These are phyloP conservation scores for Dothideomycetidae sp. DNA, from an alignment of 2,329 filamentous ascomycete genomes.

Conservation along the genomic window DNA sequence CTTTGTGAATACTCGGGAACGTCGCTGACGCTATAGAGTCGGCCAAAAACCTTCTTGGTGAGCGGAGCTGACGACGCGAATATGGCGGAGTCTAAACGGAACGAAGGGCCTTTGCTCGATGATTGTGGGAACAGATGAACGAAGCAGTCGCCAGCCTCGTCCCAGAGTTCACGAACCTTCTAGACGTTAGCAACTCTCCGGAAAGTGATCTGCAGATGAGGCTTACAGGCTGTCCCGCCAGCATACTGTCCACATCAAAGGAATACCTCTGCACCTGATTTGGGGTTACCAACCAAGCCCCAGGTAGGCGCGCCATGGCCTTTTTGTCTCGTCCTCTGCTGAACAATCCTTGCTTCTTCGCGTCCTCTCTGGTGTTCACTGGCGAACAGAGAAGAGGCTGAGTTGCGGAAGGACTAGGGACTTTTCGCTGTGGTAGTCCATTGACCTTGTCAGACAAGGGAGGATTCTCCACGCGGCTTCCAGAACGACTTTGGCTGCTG, in stretches of 20 bases:
- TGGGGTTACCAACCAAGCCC: slow-evolving; percentile 40
- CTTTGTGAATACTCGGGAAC: background rate
- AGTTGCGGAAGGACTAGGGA: slow-evolving; percentile 3
- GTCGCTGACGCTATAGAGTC: slow-evolving; percentile 29
- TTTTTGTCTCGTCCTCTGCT: slow-evolving; percentile 19
- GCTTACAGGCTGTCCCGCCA: slow-evolving; percentile 37
- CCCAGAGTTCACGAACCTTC: slow-evolving; percentile 46
- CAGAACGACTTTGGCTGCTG: slow-evolving; percentile 5
- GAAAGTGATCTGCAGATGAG: slow-evolving; percentile 14
- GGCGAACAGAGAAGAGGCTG: background rate
- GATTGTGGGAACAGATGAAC: slow-evolving; percentile 48
- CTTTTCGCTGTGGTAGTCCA: background rate
- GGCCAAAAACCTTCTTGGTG: slow-evolving; percentile 41
- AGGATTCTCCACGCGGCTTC: background rate
- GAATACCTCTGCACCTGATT: slow-evolving; percentile 41
- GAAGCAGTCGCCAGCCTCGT: slow-evolving; percentile 46
- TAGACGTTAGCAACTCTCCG: background rate
- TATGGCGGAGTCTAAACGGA: slow-evolving; percentile 45
- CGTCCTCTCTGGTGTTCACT: slow-evolving; percentile 11
- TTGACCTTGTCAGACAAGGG: background rate
- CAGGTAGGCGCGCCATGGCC: slow-evolving; percentile 24
- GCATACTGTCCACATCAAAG: slow-evolving; percentile 39
- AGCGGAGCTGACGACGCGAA: slow-evolving; percentile 43
- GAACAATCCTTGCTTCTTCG: slow-evolving; percentile 22
- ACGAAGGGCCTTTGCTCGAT: slow-evolving; percentile 43